A percentile compares a stretch with the other conserved stretches of the same genome.
Evolutionary conservation across 2,329 filamentous ascomycete species (phyloP).

Genomic region (Pseudohalonectria lignicola): DNA sequence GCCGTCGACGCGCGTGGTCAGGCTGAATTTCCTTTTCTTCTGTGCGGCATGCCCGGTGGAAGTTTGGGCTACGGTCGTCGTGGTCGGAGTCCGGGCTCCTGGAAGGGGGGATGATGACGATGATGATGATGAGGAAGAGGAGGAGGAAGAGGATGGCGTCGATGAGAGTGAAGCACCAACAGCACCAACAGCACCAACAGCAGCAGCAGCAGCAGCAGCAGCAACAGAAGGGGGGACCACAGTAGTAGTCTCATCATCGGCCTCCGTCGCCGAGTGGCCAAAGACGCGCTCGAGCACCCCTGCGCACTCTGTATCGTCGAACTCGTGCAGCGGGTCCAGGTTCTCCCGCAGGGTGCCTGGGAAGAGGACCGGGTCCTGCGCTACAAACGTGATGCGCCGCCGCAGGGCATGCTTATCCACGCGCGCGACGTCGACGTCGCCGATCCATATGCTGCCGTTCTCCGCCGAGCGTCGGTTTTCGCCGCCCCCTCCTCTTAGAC

Average conservation of each 20-base stretch:
- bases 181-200: too few relatives aligned
- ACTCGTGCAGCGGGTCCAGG: slow-evolving; percentile 55
- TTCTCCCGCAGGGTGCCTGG: slow-evolving; percentile 50
- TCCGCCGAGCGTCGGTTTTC: slow-evolving; percentile 6
- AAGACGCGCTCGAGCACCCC: slow-evolving; percentile 49
- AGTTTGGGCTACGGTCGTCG: too few relatives aligned
- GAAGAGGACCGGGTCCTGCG: slow-evolving; percentile 53
- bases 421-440: slow-evolving; percentile 36
- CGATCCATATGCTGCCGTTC: slow-evolving; percentile 41
- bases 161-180: background rate
- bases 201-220: too few relatives aligned
- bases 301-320: slow-evolving; percentile 37
- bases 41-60: too few relatives aligned
- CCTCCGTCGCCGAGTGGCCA: slow-evolving; percentile 17
- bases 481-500: background rate
- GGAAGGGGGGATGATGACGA: background rate
- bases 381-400: slow-evolving; percentile 49
- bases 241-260: slow-evolving; percentile 5
- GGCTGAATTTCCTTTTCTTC: slow-evolving; percentile 16
- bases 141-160: background rate
- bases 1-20: slow-evolving; percentile 41
- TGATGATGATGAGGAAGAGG: background rate
- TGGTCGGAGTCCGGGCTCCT: slow-evolving; percentile 5
- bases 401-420: slow-evolving; percentile 45
- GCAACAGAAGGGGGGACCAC: too few relatives aligned